phyloP scores from a whole-genome alignment of 2,329 filamentous ascomycete species.

The Calonectria fujianensis region DNA sequence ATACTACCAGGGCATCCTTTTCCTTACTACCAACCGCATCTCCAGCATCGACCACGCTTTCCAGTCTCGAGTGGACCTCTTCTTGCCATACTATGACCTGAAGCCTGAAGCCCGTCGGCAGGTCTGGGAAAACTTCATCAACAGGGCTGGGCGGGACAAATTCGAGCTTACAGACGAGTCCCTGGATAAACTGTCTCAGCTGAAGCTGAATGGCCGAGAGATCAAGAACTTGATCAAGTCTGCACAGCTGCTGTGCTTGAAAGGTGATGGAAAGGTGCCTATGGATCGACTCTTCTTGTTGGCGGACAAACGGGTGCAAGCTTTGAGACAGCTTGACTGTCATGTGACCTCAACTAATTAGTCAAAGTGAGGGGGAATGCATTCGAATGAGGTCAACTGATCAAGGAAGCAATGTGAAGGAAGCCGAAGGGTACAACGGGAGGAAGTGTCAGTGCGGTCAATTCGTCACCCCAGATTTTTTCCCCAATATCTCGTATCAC shows the following conservation, averaged over 20 bases:
- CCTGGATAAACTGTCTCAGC: slow-evolving; percentile 60
- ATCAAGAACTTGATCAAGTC: slow-evolving; percentile 69
- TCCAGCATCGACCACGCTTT: slow-evolving; percentile 61
- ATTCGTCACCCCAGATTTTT: background rate
- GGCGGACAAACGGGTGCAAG: slow-evolving; percentile 56
- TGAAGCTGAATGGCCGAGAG: slow-evolving; percentile 68
- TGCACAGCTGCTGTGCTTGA: slow-evolving; percentile 59
- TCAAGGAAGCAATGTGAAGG: background rate
- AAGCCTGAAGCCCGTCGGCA: slow-evolving; percentile 52
- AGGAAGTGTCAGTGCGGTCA: background rate
- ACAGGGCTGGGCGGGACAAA: slow-evolving; percentile 51
- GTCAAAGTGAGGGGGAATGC: background rate
- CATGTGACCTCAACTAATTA: background rate
- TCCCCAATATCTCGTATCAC: too few species aligned
- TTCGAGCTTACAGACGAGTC: slow-evolving; percentile 54
- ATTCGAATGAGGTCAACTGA: background rate
- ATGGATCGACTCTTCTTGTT: slow-evolving; percentile 57
- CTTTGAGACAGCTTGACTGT: slow-evolving; percentile 32
- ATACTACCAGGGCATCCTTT: slow-evolving; percentile 62
- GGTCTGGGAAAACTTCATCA: slow-evolving; percentile 62
- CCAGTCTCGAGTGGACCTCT: slow-evolving; percentile 59
- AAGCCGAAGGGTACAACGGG: background rate
- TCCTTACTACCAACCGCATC: slow-evolving; percentile 63
- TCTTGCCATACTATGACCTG: slow-evolving; percentile 58
- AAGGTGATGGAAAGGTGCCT: slow-evolving; percentile 55